Evolutionary conservation across 2,329 filamentous ascomycete species (phyloP).

Genomic region (Endoconidiophora polonica): DNA sequence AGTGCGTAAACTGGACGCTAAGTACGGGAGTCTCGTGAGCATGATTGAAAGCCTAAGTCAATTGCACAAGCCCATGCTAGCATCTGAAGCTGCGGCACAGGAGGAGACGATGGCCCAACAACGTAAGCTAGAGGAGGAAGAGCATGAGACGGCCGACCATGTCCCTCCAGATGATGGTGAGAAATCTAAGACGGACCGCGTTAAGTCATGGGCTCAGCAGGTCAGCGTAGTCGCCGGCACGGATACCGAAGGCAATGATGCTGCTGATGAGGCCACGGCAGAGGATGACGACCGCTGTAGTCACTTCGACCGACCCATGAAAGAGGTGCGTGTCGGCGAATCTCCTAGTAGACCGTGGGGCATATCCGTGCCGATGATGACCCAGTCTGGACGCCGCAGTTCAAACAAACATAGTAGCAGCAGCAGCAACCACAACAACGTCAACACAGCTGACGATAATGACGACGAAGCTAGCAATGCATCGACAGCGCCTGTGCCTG

Average conservation of each 20-base stretch:
- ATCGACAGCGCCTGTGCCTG: conserved; percentile 20
- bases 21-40: conserved; percentile 79
- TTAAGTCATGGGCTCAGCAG: conserved; percentile 72
- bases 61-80: conserved; percentile 77
- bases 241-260: conserved; percentile 18
- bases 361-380: conserved; percentile 55
- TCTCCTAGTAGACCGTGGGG: conserved; percentile 89
- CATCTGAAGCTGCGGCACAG: conserved; percentile 28
- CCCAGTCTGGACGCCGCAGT: neutral
- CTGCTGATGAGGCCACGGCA: conserved; percentile 19
- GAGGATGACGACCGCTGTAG: conserved; percentile 46
- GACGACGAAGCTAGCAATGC: neutral
- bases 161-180: neutral
- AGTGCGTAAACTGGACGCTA: conserved; percentile 76
- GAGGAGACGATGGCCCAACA: conserved; percentile 24
- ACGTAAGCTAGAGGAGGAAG: conserved; percentile 21
- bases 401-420: too few relatives aligned
- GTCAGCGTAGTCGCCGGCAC: conserved; percentile 37
- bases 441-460: too few relatives aligned
- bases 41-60: conserved; percentile 86
- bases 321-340: conserved; percentile 84
- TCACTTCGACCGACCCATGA: conserved; percentile 69
- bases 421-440: too few relatives aligned
- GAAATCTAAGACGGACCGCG: conserved; percentile 38
- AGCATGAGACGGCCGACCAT: conserved; percentile 24